A percentile compares a stretch with the other conserved stretches of the same genome.
Conservation (phyloP, 768 basidiomycete genomes). For the Naematelia encephala region DNA sequence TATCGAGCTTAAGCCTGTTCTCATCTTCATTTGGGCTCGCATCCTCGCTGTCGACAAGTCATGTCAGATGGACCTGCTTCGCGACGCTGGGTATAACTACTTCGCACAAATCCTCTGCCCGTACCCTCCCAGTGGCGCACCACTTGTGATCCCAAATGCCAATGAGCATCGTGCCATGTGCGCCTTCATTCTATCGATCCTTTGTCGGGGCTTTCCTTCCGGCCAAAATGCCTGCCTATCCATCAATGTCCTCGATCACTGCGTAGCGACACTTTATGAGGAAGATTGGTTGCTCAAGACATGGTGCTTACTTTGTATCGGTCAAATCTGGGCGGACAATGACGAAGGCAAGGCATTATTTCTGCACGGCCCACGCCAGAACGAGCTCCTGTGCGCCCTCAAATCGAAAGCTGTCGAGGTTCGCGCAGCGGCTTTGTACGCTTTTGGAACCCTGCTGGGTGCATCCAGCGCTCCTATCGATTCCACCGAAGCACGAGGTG, state of each 20-base stretch:
- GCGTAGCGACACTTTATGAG: constrained; percentile 77
- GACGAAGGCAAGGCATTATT: constrained; percentile 86
- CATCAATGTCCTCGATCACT: constrained; percentile 74
- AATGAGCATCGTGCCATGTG: constrained; percentile 98
- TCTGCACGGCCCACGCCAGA: constrained; percentile 71
- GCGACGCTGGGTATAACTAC: constrained; percentile 60
- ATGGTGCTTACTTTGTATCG: constrained; percentile 90
- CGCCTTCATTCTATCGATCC: constrained; percentile 86
- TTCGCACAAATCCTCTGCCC: constrained; percentile 50
- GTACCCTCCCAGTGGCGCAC: constrained; percentile 56
- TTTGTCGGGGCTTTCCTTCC: constrained; percentile 80
- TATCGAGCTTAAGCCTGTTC: constrained; percentile 88
- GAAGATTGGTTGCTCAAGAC: constrained; percentile 89
- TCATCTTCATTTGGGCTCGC: constrained; percentile 98
- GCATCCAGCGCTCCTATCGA: constrained; percentile 58
- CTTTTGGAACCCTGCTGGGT: constrained; percentile 89
- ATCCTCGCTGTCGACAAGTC: constrained; percentile 94
- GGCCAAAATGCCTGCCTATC: constrained; percentile 80
- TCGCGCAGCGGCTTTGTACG: constrained; percentile 82
- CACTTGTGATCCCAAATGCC: constrained; percentile 71
- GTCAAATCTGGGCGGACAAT: constrained; percentile 86
- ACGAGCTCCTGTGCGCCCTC: constrained; percentile 72
- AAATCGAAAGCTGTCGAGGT: constrained; percentile 90
- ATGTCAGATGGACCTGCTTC: constrained; percentile 84
- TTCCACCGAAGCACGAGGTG: constrained; percentile 56